Evolutionary conservation across 805 yeast species (phyloP).

Genomic region (Ogataea trehalophila): DNA sequence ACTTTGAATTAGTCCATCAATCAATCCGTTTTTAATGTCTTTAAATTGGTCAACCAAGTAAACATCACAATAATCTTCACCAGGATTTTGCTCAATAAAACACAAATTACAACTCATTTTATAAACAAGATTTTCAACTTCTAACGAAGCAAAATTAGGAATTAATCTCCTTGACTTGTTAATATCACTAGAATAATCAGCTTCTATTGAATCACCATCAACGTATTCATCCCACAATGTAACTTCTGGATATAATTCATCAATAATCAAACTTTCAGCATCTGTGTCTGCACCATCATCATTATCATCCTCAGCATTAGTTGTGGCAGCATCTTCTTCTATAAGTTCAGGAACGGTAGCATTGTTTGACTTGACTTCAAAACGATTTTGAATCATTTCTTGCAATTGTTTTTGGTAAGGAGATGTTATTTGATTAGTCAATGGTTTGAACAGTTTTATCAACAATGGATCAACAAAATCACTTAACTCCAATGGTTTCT

Average conservation of each 20-base stretch:
- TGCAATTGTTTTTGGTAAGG: conserved; percentile 8
- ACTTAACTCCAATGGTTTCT: conserved; percentile 11
- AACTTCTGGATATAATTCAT: conserved; percentile 14
- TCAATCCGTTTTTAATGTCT: conserved; percentile 6
- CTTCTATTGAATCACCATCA: no score
- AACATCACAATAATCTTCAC: conserved; percentile 27
- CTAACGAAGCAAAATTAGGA: conserved; percentile 23
- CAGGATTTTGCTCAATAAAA: conserved; percentile 7
- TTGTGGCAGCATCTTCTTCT: background rate
- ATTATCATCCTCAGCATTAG: no score
- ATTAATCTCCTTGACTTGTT: background rate
- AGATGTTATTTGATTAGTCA: conserved; percentile 6
- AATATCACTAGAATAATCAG: background rate
- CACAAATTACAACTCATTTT: conserved; percentile 13
- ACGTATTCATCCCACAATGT: conserved; percentile 16
- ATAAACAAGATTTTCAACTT: conserved; percentile 18
- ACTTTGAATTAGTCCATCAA: conserved; percentile 11
- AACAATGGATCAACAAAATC: conserved; percentile 12
- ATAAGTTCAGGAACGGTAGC: background rate
- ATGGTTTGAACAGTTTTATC: conserved; percentile 7
- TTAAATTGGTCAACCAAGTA: conserved; percentile 18
- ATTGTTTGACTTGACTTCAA: background rate
- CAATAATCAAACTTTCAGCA: background rate
- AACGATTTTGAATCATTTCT: conserved; percentile 10
- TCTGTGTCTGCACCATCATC: background rate